Evolutionary conservation across 1,284 basidiomycete genomes (phyloP).

Genomic region (Cryptococcus jaspeensis): DNA sequence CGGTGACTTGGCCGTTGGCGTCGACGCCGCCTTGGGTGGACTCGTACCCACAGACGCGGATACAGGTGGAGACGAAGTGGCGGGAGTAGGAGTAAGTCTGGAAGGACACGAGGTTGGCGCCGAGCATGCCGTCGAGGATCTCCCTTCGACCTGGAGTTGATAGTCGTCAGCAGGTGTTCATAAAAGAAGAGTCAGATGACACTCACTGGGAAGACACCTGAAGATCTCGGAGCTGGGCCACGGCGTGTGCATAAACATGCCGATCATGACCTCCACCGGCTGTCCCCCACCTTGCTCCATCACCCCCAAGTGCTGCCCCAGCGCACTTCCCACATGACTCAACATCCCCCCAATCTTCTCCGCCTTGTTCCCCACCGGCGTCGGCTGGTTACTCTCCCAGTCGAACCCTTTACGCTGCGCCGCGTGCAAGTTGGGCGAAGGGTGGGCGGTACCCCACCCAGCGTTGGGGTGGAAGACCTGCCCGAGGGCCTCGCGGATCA

Average conservation of each 20-base stretch:
- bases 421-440: constrained; percentile 26
- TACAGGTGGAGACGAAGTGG: constrained; percentile 91
- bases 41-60: constrained; percentile 95
- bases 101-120: constrained; percentile 94
- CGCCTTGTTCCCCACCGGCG: constrained; percentile 13
- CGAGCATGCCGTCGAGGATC: constrained; percentile 96
- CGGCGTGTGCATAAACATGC: constrained; percentile 94
- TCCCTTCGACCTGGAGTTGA: constrained; percentile 69
- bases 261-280: constrained; percentile 60
- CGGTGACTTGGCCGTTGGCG: constrained; percentile 79
- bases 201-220: constrained; percentile 80
- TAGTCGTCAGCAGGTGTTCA: neutral
- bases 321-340: constrained; percentile 28
- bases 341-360: constrained; percentile 29
- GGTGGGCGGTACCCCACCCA: constrained; percentile 25
- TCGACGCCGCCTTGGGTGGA: constrained; percentile 81
- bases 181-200: neutral
- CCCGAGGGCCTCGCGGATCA: constrained; percentile 74
- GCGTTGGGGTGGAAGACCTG: constrained; percentile 55
- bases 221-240: constrained; percentile 98
- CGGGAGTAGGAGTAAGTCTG: constrained; percentile 96
- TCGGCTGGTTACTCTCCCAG: constrained; percentile 27
- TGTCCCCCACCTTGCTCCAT: constrained; percentile 17
- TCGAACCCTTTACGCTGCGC: constrained; percentile 33
- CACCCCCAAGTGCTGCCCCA: constrained; percentile 27